Conservation (phyloP, 768 basidiomycete genomes). For the Tremella yokohamensis region DNA sequence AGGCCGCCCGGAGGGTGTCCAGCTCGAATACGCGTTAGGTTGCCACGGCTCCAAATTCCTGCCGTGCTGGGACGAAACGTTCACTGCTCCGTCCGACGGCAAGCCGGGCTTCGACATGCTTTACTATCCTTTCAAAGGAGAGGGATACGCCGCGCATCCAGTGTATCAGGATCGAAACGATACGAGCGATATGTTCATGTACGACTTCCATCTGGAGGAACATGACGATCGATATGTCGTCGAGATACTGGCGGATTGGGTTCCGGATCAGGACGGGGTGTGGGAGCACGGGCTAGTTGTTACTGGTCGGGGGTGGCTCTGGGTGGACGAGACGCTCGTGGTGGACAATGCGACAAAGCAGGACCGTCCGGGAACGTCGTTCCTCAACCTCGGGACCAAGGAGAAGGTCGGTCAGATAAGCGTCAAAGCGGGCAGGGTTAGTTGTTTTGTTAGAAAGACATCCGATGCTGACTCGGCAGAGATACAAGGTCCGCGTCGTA, state of each 20-base stretch:
- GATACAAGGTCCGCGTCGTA: constrained; percentile 60
- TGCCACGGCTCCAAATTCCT: constrained; percentile 63
- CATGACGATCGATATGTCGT: constrained; percentile 20
- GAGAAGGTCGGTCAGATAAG: neutral
- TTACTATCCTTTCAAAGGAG: constrained; percentile 60
- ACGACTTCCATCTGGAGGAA: constrained; percentile 55
- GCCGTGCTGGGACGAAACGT: constrained; percentile 63
- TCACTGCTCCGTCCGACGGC: constrained; percentile 57
- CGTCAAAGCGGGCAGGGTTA: neutral
- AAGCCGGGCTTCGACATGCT: constrained; percentile 63
- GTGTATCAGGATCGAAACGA: constrained; percentile 53
- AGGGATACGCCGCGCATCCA: constrained; percentile 54
- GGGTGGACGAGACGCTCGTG: constrained; percentile 63
- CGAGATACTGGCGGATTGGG: constrained; percentile 56
- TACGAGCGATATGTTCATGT: constrained; percentile 65
- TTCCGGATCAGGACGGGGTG: constrained; percentile 54
- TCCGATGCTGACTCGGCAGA: constrained; percentile 5
- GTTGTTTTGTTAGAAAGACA: no score
- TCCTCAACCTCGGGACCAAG: neutral
- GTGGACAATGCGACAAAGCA: constrained; percentile 83
- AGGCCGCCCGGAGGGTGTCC: constrained; percentile 56
- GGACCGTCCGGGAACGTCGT: constrained; percentile 47
- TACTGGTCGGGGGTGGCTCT: constrained; percentile 57
- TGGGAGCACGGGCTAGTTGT: constrained; percentile 56
- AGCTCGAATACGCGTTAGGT: constrained; percentile 62